Conservation (phyloP, 2,329 filamentous ascomycete genomes). For the Uncinocarpus reesii region DNA sequence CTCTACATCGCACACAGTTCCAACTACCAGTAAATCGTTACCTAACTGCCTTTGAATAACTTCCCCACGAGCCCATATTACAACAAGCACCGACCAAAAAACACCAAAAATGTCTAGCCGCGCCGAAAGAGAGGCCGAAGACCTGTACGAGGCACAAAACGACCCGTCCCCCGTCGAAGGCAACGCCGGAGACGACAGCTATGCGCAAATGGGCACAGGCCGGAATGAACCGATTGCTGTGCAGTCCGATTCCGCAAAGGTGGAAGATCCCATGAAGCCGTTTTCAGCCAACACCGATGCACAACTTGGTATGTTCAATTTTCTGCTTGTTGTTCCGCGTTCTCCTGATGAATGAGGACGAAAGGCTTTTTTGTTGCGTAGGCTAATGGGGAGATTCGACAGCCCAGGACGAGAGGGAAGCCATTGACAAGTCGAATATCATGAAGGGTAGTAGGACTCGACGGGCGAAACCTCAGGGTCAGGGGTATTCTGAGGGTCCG, state of each 20-base stretch:
- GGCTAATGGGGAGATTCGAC: not conserved
- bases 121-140: constrained; percentile 6
- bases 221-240: not conserved
- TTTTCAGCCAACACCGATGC: not conserved
- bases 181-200: not conserved
- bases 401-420: not conserved
- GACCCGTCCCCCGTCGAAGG: not conserved
- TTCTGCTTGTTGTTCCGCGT: not conserved
- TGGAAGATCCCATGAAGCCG: constrained; percentile 4
- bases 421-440: constrained; percentile 5
- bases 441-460: not conserved
- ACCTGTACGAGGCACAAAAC: not conserved
- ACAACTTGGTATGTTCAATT: constrained; percentile 5
- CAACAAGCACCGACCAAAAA: too few species aligned
- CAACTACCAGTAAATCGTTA: too few species aligned
- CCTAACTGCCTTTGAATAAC: too few species aligned
- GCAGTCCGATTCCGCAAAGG: not conserved
- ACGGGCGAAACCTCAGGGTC: constrained; percentile 1
- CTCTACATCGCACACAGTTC: too few species aligned
- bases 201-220: not conserved
- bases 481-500: not conserved
- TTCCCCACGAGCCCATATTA: too few species aligned
- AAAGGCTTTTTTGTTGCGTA: not conserved
- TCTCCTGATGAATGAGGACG: not conserved
- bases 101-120: not conserved